phyloP scores from a whole-genome alignment of 371 early-diverging fungal species.

The Circinella minor region DNA sequence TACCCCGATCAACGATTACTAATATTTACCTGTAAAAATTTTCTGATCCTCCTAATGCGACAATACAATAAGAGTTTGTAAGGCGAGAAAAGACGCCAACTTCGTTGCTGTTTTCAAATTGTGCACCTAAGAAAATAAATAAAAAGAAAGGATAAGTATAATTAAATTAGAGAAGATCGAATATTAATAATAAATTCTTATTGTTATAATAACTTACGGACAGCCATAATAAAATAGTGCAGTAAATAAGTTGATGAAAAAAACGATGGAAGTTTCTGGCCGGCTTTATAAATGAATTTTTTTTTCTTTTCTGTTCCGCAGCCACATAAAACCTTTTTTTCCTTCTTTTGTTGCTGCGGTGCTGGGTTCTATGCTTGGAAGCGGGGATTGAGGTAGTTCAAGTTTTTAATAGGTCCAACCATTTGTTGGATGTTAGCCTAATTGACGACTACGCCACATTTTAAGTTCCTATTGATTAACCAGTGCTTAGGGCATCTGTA shows the following conservation, averaged over 20 bases:
- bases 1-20: not conserved
- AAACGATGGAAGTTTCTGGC: not conserved
- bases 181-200: not conserved
- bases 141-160: not conserved
- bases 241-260: conserved; percentile 1
- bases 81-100: conserved; percentile 98
- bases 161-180: not conserved
- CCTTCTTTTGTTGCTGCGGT: too few species aligned
- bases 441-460: too few species aligned
- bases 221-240: conserved; percentile 33
- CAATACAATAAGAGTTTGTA: conserved; percentile 99
- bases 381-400: too few species aligned
- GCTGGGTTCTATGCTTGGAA: too few species aligned
- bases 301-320: not conserved
- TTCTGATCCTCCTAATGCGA: conserved; percentile 98
- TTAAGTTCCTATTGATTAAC: too few species aligned
- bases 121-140: conserved; percentile 64
- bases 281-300: not conserved
- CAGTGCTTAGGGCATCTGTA: too few species aligned
- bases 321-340: not conserved
- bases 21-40: conserved; percentile 92
- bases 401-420: too few species aligned
- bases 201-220: conserved; percentile 36
- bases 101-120: conserved; percentile 99
- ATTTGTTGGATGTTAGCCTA: too few species aligned